Base-by-base conservation (phyloP, 2,329 filamentous ascomycete species). In the Alternaria viburni region DNA sequence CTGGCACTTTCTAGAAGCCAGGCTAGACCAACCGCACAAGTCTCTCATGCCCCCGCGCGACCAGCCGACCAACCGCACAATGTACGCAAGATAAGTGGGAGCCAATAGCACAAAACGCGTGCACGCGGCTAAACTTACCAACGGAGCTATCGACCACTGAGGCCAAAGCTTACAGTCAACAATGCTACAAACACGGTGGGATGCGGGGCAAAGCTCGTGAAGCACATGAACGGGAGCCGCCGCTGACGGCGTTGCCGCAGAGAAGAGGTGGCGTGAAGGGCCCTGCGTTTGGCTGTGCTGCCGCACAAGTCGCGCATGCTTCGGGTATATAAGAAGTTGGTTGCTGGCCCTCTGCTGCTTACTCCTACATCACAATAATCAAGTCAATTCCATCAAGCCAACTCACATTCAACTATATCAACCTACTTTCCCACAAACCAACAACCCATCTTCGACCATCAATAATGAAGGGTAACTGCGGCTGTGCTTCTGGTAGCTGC, bases 401-500 rank as follows among this genome's bases (percentile, higher is more conserved):
- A 55, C 9, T 23, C 54, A 57, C 56, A 12, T n/a, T 50, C 30
- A 25, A 45, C 15, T 26, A 36, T 10, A 32, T 12, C 32, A 60
- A 17, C 7, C 19, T 25, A 17, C 6, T 13, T 54, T 49, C 11
- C 50, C 51, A 51, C 43, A 25, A 52, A 61, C 23, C 44, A 57
- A 62, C 51, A 41, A 28, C 17, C 46, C 32, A 50, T 36, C 25
- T 47, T 41, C 45, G 51, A 43, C 26, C 51, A 61, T 57, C 61
- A 60, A 41, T 17, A 69, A 69, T 62, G 56, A 70, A 67, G 61
- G 69, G 69, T 46, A 71, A 73, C 70, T 74, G 71, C 61, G 71
- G 70, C 58, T 75, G 73, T 63, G 62, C 68, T 54, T 61, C 69
- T 17, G 68, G 66, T 17, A 54, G 62, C 52, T 75, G 73, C 70